Base-by-base conservation (phyloP, 139 green algal genomes). In the Tetraselmis striata region DNA sequence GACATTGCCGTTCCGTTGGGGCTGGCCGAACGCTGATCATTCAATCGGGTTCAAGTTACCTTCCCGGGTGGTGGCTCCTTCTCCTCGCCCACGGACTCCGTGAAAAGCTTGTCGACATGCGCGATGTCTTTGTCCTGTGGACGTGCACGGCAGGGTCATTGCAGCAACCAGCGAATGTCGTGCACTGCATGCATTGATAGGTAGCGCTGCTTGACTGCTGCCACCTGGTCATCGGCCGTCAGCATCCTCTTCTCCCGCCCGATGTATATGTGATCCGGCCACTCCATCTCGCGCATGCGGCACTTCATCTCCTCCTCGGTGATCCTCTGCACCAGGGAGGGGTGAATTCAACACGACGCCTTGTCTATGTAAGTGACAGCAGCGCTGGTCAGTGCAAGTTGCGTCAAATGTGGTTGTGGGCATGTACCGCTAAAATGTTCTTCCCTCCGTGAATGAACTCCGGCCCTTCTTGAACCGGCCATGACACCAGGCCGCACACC, bases 401-500 rank as follows among this genome's bases (percentile, higher is more conserved):
- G 45, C 45, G 45, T 18, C 45, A 5, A 67, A 18, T 5, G 18
- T 67, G 45, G 45, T 5, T 67, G 45, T 25, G 11, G 11, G 5
- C 45, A n/a, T n/a, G n/a, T n/a, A 67, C 45, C 45, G 45, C 45
- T 18, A 67, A 18, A 25, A 84, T 30, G 31, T 28, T 27, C 22
- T 32, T 28, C 23, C 28, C 81, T 30, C 94, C 94, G 84, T 98
- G 94, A 0, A 98, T 81, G 75, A 98, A 98, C 82, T 96, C 92
- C 2, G 94, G 83, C 0, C 94, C 94, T 1, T 88, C 81, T 86
- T 97, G 88, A 1, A 98, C 79, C 1, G 92, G 87, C 94, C 94
- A 98, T 1, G 90, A 87, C 0, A 87, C 89, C 27, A 96, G 32
- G 27, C 89, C 92, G n/a, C 92, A 79, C 0, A 93, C 32, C 91